Percentiles rank a stretch among this genome's conserved stretches.
Evolutionary conservation across 257 asterid genomes (phyloP).

Genomic region (Cruciata laevipes): DNA sequence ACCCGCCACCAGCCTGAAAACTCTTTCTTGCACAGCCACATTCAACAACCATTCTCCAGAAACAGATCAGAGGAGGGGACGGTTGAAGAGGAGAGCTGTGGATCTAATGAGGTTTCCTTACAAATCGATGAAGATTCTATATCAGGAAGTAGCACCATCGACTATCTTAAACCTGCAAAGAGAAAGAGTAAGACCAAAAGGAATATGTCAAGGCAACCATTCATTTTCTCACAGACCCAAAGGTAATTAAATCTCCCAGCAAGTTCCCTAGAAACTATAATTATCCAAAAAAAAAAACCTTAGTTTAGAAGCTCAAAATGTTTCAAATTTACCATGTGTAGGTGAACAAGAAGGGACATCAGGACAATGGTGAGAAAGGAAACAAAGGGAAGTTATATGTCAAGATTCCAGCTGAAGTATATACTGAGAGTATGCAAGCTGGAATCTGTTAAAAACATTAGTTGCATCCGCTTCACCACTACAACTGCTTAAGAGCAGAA

Average conservation of each 20-base stretch:
- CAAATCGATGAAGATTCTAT: conserved; percentile 18
- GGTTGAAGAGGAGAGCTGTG: conserved; percentile 53
- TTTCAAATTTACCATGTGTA: neutral
- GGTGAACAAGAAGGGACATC: conserved; percentile 26
- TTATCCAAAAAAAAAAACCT: no score
- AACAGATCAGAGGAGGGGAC: conserved; percentile 27
- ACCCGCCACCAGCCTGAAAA: conserved; percentile 38
- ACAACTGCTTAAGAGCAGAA: neutral
- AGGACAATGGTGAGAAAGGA: conserved; percentile 25
- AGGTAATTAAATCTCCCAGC: conserved; percentile 17
- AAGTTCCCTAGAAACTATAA: neutral
- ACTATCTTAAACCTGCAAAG: conserved; percentile 26
- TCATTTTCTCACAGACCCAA: conserved; percentile 25
- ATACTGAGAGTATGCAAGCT: conserved; percentile 5
- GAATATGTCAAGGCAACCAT: conserved; percentile 26
- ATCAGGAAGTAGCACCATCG: conserved; percentile 11
- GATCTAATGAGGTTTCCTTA: conserved; percentile 43
- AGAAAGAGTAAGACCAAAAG: conserved; percentile 17
- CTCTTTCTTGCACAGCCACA: neutral
- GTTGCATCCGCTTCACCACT: conserved; percentile 1
- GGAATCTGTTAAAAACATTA: neutral
- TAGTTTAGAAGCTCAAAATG: neutral
- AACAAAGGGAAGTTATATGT: conserved; percentile 19
- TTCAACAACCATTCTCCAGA: conserved; percentile 7
- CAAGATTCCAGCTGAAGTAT: conserved; percentile 9